These are phyloP conservation scores for Quercus cerris DNA, from an alignment of 306 rosid genomes.

Conservation along the genomic window DNA sequence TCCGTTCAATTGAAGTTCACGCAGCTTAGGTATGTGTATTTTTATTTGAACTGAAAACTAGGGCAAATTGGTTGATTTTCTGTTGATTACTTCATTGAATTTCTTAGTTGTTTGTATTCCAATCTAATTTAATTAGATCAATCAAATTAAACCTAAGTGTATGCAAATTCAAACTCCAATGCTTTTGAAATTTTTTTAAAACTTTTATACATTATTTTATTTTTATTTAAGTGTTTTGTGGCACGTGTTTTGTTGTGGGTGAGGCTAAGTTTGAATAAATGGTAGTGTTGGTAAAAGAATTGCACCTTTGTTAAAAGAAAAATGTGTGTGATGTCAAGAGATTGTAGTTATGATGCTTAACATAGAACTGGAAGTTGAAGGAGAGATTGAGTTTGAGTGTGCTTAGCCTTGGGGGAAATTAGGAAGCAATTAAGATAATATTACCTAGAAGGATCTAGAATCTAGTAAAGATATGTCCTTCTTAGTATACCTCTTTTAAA, in stretches of 20 bases:
- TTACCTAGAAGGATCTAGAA: neutral
- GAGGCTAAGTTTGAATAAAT: too few relatives aligned
- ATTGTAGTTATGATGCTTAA: neutral
- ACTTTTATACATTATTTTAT: too few relatives aligned
- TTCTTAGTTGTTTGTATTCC: neutral
- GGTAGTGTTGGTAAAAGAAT: too few relatives aligned
- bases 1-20: conserved; percentile 24
- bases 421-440: neutral
- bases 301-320: neutral
- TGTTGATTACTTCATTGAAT: neutral
- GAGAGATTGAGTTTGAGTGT: neutral
- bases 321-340: neutral
- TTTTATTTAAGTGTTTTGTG: too few relatives aligned
- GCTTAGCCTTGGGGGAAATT: neutral
- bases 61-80: neutral
- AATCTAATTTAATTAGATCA: neutral
- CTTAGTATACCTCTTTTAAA: too few relatives aligned
- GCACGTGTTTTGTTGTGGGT: too few relatives aligned
- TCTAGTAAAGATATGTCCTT: neutral
- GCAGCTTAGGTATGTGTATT: conserved; percentile 29
- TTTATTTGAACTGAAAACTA: neutral
- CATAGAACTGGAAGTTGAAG: neutral
- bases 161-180: too few relatives aligned
- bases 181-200: too few relatives aligned
- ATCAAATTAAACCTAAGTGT: too few relatives aligned